These are phyloP conservation scores for Aristolochia californica DNA, from an alignment of 164 flowering plant species.

Conservation along the genomic window DNA sequence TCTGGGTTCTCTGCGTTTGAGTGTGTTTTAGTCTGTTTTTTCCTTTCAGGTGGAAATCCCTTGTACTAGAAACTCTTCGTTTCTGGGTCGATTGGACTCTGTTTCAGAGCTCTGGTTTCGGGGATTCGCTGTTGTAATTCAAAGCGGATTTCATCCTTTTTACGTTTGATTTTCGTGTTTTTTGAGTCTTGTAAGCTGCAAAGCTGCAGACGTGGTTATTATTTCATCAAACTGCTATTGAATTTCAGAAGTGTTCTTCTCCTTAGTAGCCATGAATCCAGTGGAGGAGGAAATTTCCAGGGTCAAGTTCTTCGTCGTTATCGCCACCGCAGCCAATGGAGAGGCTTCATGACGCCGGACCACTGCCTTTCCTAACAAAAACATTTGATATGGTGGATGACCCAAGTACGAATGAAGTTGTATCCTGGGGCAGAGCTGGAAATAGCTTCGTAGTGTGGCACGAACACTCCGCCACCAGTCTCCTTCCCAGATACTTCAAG, in stretches of 20 bases:
- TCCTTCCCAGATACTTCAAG: conserved; percentile 74
- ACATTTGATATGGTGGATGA: conserved; percentile 65
- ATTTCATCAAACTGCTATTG: not conserved
- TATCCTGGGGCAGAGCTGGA: conserved; percentile 61
- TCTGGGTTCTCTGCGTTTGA: not conserved
- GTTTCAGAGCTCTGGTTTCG: too few relatives aligned
- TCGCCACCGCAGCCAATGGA: conserved; percentile 52
- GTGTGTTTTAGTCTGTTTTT: too few relatives aligned
- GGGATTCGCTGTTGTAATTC: too few relatives aligned
- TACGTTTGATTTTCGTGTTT: too few relatives aligned
- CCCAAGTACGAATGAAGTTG: conserved; percentile 32
- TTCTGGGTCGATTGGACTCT: too few relatives aligned
- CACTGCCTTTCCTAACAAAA: conserved; percentile 38
- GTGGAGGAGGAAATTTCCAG: conserved; percentile 27
- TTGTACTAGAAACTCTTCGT: not conserved
- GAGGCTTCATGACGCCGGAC: conserved; percentile 21
- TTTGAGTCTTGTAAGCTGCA: too few relatives aligned
- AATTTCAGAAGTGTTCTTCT: not conserved
- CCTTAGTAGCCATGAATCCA: conserved; percentile 16
- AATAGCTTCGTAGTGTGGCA: conserved; percentile 80
- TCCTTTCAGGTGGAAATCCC: too few relatives aligned
- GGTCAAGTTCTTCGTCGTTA: conserved; percentile 11
- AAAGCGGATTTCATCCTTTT: too few relatives aligned
- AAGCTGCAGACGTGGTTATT: too few relatives aligned
- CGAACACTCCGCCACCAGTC: conserved; percentile 45